These are phyloP conservation scores for Metschnikowia corniflorae DNA, from an alignment of 805 yeast genomes.

Conservation along the genomic window DNA sequence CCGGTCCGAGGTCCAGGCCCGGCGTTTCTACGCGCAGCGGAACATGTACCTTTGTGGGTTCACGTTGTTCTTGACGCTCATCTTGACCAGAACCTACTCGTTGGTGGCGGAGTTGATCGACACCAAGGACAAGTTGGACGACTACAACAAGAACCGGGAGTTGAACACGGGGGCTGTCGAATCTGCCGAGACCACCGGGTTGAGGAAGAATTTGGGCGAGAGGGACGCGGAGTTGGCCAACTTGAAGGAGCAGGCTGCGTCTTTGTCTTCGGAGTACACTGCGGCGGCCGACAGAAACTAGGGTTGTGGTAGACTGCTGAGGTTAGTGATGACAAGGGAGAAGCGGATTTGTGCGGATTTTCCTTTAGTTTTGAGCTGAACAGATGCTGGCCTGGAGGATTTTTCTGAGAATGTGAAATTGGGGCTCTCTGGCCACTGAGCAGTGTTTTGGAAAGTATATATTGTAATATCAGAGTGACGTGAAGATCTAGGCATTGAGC, in stretches of 20 bases:
- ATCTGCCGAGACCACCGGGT: slow-evolving; percentile 39
- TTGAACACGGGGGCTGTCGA: slow-evolving; percentile 22
- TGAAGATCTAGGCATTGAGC: too few species aligned
- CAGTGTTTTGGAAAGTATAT: too few species aligned
- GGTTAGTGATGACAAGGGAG: too few species aligned
- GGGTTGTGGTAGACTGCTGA: too few species aligned
- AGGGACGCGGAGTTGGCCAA: slow-evolving; percentile 63
- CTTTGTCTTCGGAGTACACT: slow-evolving; percentile 64
- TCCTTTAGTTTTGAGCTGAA: too few species aligned
- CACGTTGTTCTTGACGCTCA: slow-evolving; percentile 83
- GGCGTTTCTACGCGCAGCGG: slow-evolving; percentile 93
- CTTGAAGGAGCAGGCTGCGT: slow-evolving; percentile 69
- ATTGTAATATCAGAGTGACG: too few species aligned
- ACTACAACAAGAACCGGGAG: slow-evolving; percentile 23
- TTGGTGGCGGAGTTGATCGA: slow-evolving; percentile 70
- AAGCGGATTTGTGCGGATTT: too few species aligned
- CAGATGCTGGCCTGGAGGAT: too few species aligned
- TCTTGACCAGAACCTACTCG: slow-evolving; percentile 78
- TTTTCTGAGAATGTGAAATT: too few species aligned
- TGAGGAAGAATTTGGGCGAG: slow-evolving; percentile 45
- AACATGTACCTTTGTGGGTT: slow-evolving; percentile 95
- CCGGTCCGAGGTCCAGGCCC: slow-evolving; percentile 80
- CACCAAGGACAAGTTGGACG: slow-evolving; percentile 58
- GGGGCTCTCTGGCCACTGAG: too few species aligned
- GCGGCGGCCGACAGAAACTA: too few species aligned